These are phyloP conservation scores for Phytophthora hybrid DNA, from an alignment of 352 stramenopile genomes.

Conservation along the genomic window DNA sequence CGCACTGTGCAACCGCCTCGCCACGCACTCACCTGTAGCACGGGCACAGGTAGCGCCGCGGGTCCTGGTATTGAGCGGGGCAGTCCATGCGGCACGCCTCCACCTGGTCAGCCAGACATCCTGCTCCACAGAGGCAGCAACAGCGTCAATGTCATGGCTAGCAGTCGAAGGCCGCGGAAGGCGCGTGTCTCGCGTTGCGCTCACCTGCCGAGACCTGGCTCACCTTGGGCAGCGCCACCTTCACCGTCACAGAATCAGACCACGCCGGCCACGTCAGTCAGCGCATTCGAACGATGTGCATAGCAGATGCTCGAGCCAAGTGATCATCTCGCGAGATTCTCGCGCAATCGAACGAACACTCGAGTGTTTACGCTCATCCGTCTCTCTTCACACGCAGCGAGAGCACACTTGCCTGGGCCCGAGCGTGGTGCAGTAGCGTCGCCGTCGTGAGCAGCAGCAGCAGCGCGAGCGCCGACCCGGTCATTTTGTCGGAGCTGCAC, in stretches of 20 bases:
- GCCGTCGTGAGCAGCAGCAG: neutral
- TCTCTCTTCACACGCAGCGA: slow-evolving; percentile 5
- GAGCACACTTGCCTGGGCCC: slow-evolving; percentile 24
- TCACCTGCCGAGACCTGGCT: slow-evolving; percentile 30
- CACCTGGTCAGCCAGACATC: slow-evolving; percentile 56
- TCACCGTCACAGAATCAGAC: slow-evolving; percentile 26
- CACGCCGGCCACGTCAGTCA: slow-evolving; percentile 25
- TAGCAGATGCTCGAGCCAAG: slow-evolving; percentile 15
- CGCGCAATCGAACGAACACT: slow-evolving; percentile 22
- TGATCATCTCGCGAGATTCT: slow-evolving; percentile 2
- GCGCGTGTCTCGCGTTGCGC: slow-evolving; percentile 16
- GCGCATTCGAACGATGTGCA: slow-evolving; percentile 11
- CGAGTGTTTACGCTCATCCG: slow-evolving; percentile 21
- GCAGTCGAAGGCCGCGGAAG: neutral
- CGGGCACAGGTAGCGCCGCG: slow-evolving; percentile 60
- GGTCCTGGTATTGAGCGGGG: slow-evolving; percentile 65
- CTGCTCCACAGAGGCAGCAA: slow-evolving; percentile 32
- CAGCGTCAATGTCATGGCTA: neutral
- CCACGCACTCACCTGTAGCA: slow-evolving; percentile 66
- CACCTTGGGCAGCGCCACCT: slow-evolving; percentile 35
- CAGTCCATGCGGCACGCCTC: slow-evolving; percentile 62
- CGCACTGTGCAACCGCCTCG: neutral
- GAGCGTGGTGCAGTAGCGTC: slow-evolving; percentile 10
- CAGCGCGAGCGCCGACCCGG: slow-evolving; percentile 1
- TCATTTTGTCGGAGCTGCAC: slow-evolving; percentile 4